Percentiles rank a stretch among this genome's conserved stretches.
phyloP scores from a whole-genome alignment of 768 basidiomycete species.

The Russula brevipes region DNA sequence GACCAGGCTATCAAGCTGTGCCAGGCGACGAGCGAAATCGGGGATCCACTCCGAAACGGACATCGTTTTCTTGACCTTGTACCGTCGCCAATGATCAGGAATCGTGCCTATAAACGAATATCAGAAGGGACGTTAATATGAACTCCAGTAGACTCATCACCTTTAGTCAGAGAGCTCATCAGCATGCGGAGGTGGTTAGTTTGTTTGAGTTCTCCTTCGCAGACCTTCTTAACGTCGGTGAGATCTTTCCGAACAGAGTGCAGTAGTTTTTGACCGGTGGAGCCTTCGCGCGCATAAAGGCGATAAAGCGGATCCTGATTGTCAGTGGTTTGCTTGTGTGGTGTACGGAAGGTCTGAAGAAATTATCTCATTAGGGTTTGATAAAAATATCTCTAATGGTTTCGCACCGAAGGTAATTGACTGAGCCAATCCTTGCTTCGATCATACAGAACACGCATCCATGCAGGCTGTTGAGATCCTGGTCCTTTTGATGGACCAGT shows the following conservation, averaged over 20 bases:
- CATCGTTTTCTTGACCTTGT: slow-evolving; percentile 81
- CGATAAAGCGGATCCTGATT: slow-evolving; percentile 83
- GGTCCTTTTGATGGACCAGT: slow-evolving; percentile 59
- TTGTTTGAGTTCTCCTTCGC: slow-evolving; percentile 84
- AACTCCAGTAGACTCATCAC: slow-evolving; percentile 36
- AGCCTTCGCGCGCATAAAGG: slow-evolving; percentile 83
- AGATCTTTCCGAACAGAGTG: slow-evolving; percentile 76
- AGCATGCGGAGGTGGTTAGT: slow-evolving; percentile 93
- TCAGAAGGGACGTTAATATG: slow-evolving; percentile 20
- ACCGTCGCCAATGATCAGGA: slow-evolving; percentile 81
- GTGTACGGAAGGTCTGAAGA: slow-evolving; percentile 54
- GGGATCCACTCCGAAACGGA: slow-evolving; percentile 82
- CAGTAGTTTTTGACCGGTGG: slow-evolving; percentile 75
- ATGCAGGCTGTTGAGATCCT: slow-evolving; percentile 76
- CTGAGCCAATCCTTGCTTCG: slow-evolving; percentile 82
- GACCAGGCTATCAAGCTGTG: slow-evolving; percentile 75
- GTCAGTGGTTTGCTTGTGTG: slow-evolving; percentile 61
- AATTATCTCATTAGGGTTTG: slow-evolving; percentile 20
- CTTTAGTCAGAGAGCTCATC: slow-evolving; percentile 87
- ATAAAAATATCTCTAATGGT: background rate
- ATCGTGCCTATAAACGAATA: slow-evolving; percentile 59
- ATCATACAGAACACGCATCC: slow-evolving; percentile 86
- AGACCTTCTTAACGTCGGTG: slow-evolving; percentile 73
- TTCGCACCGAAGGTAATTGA: slow-evolving; percentile 65
- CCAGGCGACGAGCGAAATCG: slow-evolving; percentile 72